phyloP scores from a whole-genome alignment of 148 eudicot species.

The Chenopodium album region DNA sequence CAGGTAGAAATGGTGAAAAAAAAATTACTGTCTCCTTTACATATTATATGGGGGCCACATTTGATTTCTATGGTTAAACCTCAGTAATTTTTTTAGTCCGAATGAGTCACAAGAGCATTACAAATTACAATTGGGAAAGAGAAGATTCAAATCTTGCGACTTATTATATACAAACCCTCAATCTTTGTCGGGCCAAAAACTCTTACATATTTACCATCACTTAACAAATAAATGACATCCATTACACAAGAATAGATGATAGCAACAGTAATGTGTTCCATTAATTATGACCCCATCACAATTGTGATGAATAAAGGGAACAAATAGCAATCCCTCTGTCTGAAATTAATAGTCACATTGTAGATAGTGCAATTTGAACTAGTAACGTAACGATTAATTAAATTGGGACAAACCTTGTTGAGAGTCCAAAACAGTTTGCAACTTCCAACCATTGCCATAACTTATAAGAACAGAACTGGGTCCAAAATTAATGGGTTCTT shows the following conservation, averaged over 20 bases:
- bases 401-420: conserved; percentile 38
- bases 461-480: conserved; percentile 58
- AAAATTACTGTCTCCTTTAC: background rate
- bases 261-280: background rate
- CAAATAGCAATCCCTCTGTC: background rate
- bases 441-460: conserved; percentile 71
- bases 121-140: background rate
- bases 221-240: too few species aligned
- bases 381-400: background rate
- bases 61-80: background rate
- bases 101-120: too few species aligned
- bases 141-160: too few species aligned
- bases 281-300: too few species aligned
- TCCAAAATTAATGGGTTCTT: conserved; percentile 76
- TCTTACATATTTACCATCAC: too few species aligned
- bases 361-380: too few species aligned
- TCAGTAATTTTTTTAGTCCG: too few species aligned
- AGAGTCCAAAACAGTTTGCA: conserved; percentile 60
- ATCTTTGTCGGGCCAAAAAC: background rate
- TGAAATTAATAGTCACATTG: too few species aligned
- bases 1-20: background rate
- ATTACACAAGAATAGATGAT: too few species aligned
- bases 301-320: too few species aligned
- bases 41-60: background rate
- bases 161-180: background rate